Percentiles rank a stretch among this genome's conserved stretches.
phyloP scores from a whole-genome alignment of 352 stramenopile genomes.

The Phytophthora fragariae region DNA sequence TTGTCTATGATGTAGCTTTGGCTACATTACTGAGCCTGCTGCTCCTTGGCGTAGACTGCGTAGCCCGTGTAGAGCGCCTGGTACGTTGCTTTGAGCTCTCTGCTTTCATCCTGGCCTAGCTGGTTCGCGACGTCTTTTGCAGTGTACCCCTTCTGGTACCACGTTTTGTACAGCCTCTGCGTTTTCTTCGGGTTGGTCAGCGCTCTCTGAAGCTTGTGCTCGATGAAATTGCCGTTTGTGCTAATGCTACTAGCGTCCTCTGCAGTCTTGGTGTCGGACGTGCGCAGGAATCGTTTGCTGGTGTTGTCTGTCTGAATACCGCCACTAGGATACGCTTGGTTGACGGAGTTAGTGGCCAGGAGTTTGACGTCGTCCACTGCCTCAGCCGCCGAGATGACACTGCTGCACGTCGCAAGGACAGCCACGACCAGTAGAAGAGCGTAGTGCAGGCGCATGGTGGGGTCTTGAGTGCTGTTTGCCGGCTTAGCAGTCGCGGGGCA shows the following conservation, averaged over 20 bases:
- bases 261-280: background rate
- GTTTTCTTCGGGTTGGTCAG: constrained; percentile 27
- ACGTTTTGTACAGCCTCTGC: constrained; percentile 20
- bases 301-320: too few species aligned
- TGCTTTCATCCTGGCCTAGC: constrained; percentile 15
- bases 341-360: background rate
- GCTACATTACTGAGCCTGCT: background rate
- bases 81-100: constrained; percentile 18
- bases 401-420: constrained; percentile 1
- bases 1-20: background rate
- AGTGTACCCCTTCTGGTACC: constrained; percentile 24
- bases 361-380: background rate
- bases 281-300: constrained; percentile 1
- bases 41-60: constrained; percentile 11
- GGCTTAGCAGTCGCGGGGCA: background rate
- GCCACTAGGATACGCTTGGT: background rate
- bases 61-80: constrained; percentile 20
- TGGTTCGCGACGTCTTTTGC: constrained; percentile 11
- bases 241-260: background rate
- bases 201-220: constrained; percentile 24
- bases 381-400: background rate
- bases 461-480: background rate
- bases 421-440: constrained; percentile 9
- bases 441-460: constrained; percentile 12
- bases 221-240: constrained; percentile 9